Base-by-base conservation (phyloP, 177 flowering plant species). In the Vitis hybrid region DNA sequence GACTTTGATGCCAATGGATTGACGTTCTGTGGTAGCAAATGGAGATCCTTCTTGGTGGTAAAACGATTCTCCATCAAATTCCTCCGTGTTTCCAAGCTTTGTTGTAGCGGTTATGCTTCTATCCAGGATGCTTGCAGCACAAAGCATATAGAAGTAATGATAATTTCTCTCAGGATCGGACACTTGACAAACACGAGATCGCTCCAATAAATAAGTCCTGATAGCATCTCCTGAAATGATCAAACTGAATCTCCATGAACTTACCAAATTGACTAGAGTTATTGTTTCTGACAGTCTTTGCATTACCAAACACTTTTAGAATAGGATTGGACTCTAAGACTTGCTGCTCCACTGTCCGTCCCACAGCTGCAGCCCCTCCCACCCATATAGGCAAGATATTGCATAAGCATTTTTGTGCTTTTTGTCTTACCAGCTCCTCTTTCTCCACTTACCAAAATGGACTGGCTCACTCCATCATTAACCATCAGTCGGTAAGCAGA, bases 361-460 rank as follows among this genome's bases (percentile, higher is more conserved):
- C 98, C 75, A 85, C 93, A 40, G 85, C 54, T 48, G 66, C 87
- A 73, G 84, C 83, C 81, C 0, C 83, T 84, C n/a, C 97, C 99
- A 66, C 99, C 97, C 95, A 96, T 88, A 72, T 81, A 89, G 57
- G 99, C 99, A 77, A 96, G 92, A 85, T 92, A 96, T 5, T 73
- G 85, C 99, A 96, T 96, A 60, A 96, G 98, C 90, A 81, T 87
- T 75, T 96, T 96, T 32, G 99, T 96, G 85, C 97, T 92, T 79
- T 96, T 97, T 21, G 99, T 96, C 82, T 96, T 96, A 63, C 99
- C 99, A 60, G 98, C 98, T 80, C 99, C 99, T 84, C 99, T 96
- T 86, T 96, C 99, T 63, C 98, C 99, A 83, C 99, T 96, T n/a
- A 96, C 99, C 77, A 96, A 80, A 80, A 96, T 96, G 50, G 99